A percentile compares a stretch with the other conserved stretches of the same genome.
phyloP scores from a whole-genome alignment of 768 basidiomycete genomes.

The Auricularia auricula-judae region DNA sequence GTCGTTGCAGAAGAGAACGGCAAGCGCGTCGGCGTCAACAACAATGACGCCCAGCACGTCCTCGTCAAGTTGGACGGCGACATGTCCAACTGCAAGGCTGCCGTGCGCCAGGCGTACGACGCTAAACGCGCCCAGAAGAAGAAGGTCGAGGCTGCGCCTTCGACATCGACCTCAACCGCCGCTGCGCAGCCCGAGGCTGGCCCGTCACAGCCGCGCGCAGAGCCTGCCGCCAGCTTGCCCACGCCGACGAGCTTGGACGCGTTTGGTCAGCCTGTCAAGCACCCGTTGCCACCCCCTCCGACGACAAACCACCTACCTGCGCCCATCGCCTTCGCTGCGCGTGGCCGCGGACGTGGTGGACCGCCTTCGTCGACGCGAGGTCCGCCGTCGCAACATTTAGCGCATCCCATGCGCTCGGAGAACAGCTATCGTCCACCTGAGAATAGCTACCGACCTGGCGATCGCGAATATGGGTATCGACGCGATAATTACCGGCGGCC shows the following conservation, averaged over 20 bases:
- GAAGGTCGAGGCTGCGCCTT: conserved; percentile 13
- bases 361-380: background rate
- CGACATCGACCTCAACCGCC: too few relatives aligned
- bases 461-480: background rate
- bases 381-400: background rate
- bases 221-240: background rate
- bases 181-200: too few relatives aligned
- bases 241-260: background rate
- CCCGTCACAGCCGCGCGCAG: background rate
- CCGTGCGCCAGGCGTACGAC: conserved; percentile 53
- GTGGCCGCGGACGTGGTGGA: background rate
- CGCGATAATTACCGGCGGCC: conserved; percentile 14
- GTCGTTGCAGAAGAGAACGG: conserved; percentile 64
- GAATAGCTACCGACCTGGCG: background rate
- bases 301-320: background rate
- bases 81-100: conserved; percentile 48
- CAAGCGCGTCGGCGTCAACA: conserved; percentile 36
- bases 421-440: background rate
- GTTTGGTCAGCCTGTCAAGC: background rate
- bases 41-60: conserved; percentile 47
- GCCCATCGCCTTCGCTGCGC: background rate
- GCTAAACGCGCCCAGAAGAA: conserved; percentile 23
- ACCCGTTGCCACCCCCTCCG: background rate
- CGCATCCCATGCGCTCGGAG: background rate
- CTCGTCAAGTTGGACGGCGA: conserved; percentile 74